Conservation (phyloP, 805 yeast genomes). For the Candida multigemmis region DNA sequence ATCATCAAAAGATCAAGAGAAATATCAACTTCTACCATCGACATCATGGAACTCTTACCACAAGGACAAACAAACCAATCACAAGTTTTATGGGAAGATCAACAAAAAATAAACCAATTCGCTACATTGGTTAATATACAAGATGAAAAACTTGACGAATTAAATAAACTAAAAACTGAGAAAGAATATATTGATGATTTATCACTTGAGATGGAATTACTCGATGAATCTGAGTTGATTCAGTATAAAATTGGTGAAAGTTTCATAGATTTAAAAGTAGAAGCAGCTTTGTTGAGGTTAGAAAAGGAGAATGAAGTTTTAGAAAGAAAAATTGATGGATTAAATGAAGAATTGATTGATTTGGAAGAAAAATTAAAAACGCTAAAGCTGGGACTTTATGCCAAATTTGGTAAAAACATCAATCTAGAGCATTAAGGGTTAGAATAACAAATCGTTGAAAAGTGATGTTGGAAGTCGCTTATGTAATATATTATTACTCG, state of each 20-base stretch:
- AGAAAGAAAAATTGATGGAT: constrained; percentile 37
- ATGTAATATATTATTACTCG: no score
- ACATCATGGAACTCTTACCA: constrained; percentile 39
- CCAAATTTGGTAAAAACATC: constrained; percentile 83
- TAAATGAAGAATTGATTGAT: constrained; percentile 39
- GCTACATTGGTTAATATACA: constrained; percentile 72
- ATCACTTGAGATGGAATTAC: constrained; percentile 72
- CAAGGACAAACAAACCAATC: constrained; percentile 44
- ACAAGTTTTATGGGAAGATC: constrained; percentile 78
- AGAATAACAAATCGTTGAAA: no score
- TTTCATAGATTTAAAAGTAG: constrained; percentile 62
- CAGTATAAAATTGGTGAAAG: constrained; percentile 78
- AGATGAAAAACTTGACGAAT: constrained; percentile 44
- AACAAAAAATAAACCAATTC: constrained; percentile 80
- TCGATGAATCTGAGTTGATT: constrained; percentile 64
- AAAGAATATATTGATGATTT: constrained; percentile 87
- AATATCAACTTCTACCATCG: no score
- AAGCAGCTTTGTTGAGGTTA: constrained; percentile 56
- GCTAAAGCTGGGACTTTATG: constrained; percentile 70
- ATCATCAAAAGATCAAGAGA: no score
- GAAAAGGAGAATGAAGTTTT: constrained; percentile 53
- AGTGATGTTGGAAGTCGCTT: no score
- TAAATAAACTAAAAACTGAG: constrained; percentile 48
- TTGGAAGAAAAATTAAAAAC: constrained; percentile 46
- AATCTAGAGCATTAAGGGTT: constrained; percentile 63